These are phyloP conservation scores for Coemansia sp. DNA, from an alignment of 192 early-diverging fungal genomes.

Conservation along the genomic window DNA sequence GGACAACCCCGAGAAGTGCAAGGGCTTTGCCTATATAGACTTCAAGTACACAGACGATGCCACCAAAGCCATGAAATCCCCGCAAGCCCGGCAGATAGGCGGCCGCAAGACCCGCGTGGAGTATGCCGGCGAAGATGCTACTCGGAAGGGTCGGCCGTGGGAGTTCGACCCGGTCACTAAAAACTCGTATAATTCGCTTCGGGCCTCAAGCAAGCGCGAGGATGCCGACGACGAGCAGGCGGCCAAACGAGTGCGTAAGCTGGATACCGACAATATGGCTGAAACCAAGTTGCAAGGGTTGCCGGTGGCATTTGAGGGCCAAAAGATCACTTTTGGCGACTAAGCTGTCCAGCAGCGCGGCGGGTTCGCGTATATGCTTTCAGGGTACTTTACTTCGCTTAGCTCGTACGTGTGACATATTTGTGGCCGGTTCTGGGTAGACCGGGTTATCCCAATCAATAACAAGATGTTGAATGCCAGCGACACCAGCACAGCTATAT, in stretches of 20 bases:
- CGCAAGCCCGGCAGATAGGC: slow-evolving; percentile 56
- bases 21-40: slow-evolving; percentile 74
- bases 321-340: slow-evolving; percentile 65
- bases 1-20: slow-evolving; percentile 70
- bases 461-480: slow-evolving; percentile 31
- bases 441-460: slow-evolving; percentile 24
- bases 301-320: slow-evolving; percentile 63
- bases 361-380: not conserved
- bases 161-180: slow-evolving; percentile 49
- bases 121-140: slow-evolving; percentile 67
- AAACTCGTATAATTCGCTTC: slow-evolving; percentile 4
- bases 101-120: slow-evolving; percentile 62
- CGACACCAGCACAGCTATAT: slow-evolving; percentile 27
- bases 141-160: slow-evolving; percentile 64
- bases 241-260: slow-evolving; percentile 23
- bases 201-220: slow-evolving; percentile 4
- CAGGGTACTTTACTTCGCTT: slow-evolving; percentile 20
- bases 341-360: slow-evolving; percentile 24
- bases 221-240: slow-evolving; percentile 14
- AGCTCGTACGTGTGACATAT: slow-evolving; percentile 24
- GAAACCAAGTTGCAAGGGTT: slow-evolving; percentile 50
- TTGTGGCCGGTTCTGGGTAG: slow-evolving; percentile 3
- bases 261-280: slow-evolving; percentile 47
- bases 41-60: slow-evolving; percentile 62
- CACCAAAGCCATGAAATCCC: slow-evolving; percentile 60